These are phyloP conservation scores for Rubroshorea leprosula DNA, from an alignment of 345 rosid species.

Conservation along the genomic window DNA sequence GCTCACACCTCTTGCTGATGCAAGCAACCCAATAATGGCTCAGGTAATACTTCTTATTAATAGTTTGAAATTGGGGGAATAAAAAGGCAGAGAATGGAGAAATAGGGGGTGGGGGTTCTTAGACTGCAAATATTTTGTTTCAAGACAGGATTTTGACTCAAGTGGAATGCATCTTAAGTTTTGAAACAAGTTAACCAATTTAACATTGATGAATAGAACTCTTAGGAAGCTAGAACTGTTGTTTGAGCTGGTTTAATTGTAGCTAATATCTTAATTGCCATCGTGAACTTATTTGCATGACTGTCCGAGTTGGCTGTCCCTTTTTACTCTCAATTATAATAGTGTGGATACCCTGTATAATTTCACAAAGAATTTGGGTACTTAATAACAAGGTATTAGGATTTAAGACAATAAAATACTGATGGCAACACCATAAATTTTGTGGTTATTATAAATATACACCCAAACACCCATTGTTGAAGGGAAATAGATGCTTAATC, in stretches of 20 bases:
- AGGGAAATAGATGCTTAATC: neutral
- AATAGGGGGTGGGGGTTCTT: neutral
- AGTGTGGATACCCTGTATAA: too few relatives aligned
- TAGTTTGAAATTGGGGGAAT: neutral
- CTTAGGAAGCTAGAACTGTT: neutral
- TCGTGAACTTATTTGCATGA: neutral
- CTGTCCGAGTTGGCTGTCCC: too few relatives aligned
- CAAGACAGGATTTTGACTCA: too few relatives aligned
- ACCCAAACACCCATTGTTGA: too few relatives aligned
- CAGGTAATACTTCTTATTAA: conserved; percentile 46
- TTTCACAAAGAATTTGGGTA: too few relatives aligned
- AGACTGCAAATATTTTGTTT: too few relatives aligned
- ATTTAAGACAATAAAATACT: neutral
- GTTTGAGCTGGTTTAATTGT: neutral
- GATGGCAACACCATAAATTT: neutral
- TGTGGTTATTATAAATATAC: neutral
- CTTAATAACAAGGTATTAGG: neutral
- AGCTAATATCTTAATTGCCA: neutral
- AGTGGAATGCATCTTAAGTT: too few relatives aligned
- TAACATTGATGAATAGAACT: neutral
- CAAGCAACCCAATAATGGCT: conserved; percentile 96
- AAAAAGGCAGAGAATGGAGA: neutral
- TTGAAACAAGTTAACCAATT: too few relatives aligned
- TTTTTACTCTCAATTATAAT: too few relatives aligned
- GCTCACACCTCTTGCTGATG: conserved; percentile 84